Conservation (phyloP, 2,329 filamentous ascomycete genomes). For the Penicillium sp. region DNA sequence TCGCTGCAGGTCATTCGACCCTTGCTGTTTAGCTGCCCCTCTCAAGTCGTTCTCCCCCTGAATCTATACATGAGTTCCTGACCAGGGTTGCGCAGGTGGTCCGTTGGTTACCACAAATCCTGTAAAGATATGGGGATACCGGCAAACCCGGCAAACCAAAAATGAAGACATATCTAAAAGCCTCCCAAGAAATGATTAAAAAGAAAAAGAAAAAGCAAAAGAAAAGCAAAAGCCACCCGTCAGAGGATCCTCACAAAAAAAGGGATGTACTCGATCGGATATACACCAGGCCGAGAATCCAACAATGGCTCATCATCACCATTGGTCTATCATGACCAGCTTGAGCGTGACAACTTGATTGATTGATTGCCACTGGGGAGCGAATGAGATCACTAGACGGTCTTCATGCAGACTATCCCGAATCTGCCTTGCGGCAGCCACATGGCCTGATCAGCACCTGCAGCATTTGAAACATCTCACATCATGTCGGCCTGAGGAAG, state of each 20-base stretch:
- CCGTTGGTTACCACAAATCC: conserved; percentile 2
- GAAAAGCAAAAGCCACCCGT: neutral
- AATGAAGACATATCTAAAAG: too few relatives aligned
- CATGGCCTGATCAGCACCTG: neutral
- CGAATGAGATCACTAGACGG: neutral
- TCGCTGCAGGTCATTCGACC: neutral
- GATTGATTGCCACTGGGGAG: neutral
- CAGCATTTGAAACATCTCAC: neutral
- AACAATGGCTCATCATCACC: neutral
- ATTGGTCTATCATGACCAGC: neutral
- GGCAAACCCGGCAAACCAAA: neutral
- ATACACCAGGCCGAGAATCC: neutral
- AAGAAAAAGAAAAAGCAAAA: neutral
- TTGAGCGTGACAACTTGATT: neutral
- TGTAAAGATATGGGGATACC: neutral
- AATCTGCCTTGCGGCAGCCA: neutral
- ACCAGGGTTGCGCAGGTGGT: neutral
- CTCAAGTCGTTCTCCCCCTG: neutral
- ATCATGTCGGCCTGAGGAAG: neutral
- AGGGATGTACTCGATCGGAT: neutral
- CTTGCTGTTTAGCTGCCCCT: neutral
- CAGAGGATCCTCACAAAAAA: neutral
- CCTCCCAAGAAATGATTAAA: too few relatives aligned
- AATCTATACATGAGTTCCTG: neutral
- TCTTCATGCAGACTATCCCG: neutral